These are phyloP conservation scores for Aspergillus jensenii DNA, from an alignment of 2,329 filamentous ascomycete genomes.

Conservation along the genomic window DNA sequence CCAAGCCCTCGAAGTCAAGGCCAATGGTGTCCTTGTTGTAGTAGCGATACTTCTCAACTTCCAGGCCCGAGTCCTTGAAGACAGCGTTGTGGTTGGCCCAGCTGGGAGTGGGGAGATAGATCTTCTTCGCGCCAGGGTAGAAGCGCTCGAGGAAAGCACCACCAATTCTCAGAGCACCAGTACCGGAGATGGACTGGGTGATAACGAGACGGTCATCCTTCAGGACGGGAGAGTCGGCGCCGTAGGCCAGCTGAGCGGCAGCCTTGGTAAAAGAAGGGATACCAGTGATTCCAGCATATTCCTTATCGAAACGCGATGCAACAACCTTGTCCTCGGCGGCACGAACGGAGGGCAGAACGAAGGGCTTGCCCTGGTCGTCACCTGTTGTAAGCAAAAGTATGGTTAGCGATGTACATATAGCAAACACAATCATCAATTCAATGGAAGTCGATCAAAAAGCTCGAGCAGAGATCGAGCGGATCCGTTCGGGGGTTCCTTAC, in stretches of 20 bases:
- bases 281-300: conserved; percentile 97
- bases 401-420: not conserved
- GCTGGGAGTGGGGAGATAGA: conserved; percentile 93
- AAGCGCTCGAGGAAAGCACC: conserved; percentile 89
- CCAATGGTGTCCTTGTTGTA: conserved; percentile 99
- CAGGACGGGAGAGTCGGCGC: conserved; percentile 73
- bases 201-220: conserved; percentile 76
- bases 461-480: not conserved
- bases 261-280: conserved; percentile 91
- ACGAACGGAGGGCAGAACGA: conserved; percentile 90
- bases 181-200: conserved; percentile 97
- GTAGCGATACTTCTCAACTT: conserved; percentile 95
- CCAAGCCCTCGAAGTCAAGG: conserved; percentile 92
- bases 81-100: conserved; percentile 99
- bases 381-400: conserved; percentile 29
- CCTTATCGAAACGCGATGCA: conserved; percentile 79
- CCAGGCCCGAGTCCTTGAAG: conserved; percentile 87
- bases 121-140: conserved; percentile 87
- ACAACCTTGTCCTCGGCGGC: conserved; percentile 86
- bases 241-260: conserved; percentile 88
- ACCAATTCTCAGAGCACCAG: conserved; percentile 90
- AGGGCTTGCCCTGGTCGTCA: conserved; percentile 96
- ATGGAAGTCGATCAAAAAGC: not conserved
- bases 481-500: conserved; percentile 41
- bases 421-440: not conserved